A percentile compares a stretch with the other conserved stretches of the same genome.
Conservation (phyloP, 163 green algal genomes). For the Scenedesmus sp. region DNA sequence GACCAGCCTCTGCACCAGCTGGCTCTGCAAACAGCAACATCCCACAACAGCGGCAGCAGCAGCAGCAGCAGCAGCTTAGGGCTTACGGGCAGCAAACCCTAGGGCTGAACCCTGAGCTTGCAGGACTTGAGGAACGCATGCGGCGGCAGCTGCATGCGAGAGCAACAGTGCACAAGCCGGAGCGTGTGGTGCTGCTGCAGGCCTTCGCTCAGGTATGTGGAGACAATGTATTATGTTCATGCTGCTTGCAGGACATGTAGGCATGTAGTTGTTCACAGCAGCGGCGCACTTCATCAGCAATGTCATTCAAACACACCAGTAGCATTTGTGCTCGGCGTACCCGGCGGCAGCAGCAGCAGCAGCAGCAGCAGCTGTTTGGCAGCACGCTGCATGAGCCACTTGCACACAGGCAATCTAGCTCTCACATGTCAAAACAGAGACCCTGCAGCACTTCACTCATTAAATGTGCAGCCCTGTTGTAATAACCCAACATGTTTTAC, state of each 20-base stretch:
- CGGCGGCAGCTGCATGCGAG: constrained; percentile 46
- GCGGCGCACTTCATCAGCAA: not conserved
- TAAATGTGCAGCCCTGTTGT: too few relatives aligned
- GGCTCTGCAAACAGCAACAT: too few relatives aligned
- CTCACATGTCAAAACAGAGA: too few relatives aligned
- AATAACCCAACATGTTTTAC: too few relatives aligned
- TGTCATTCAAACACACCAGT: not conserved
- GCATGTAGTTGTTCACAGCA: not conserved
- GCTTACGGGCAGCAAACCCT: constrained; percentile 23
- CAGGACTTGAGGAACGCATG: constrained; percentile 61
- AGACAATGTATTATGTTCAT: not conserved
- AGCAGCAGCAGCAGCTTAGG: not conserved
- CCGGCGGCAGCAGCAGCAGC: not conserved
- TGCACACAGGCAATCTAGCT: too few relatives aligned
- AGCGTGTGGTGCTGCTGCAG: constrained; percentile 63
- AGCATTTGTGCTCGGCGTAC: not conserved
- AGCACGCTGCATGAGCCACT: not conserved
- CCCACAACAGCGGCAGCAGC: constrained; percentile 1
- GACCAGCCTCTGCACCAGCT: constrained; percentile 12
- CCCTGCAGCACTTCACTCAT: too few relatives aligned
- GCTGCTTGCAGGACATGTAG: not conserved
- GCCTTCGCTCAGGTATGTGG: constrained; percentile 59
- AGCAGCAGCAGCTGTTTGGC: not conserved
- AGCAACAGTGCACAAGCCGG: constrained; percentile 59
- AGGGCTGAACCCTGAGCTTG: constrained; percentile 40